A percentile compares a stretch with the other conserved stretches of the same genome.
Conservation (phyloP, 1,284 basidiomycete species). For the Nidula niveotomentosa region DNA sequence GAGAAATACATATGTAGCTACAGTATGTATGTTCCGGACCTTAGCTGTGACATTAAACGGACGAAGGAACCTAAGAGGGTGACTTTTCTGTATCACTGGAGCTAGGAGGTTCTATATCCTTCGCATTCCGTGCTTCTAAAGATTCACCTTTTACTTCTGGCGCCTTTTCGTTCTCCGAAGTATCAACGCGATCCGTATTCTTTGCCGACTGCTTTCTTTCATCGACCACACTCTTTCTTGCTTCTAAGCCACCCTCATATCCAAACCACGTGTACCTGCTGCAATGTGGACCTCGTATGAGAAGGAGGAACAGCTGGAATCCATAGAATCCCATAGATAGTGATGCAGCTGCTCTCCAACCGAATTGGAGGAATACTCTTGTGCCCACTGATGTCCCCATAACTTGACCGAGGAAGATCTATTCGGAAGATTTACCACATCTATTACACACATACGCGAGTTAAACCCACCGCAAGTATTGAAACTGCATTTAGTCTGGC, state of each 20-base stretch:
- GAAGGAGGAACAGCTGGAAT: slow-evolving; percentile 41
- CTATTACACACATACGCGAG: slow-evolving; percentile 1
- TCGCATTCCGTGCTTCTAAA: no score
- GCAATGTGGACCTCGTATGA: slow-evolving; percentile 56
- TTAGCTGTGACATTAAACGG: no score
- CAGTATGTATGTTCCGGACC: no score
- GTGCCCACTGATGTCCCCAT: slow-evolving; percentile 68
- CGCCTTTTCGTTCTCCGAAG: no score
- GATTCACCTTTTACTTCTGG: no score
- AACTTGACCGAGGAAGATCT: slow-evolving; percentile 62
- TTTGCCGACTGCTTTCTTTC: not conserved
- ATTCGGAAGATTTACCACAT: not conserved
- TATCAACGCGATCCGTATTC: no score
- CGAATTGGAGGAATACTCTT: slow-evolving; percentile 54
- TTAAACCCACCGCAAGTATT: slow-evolving; percentile 47
- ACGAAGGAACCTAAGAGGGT: no score
- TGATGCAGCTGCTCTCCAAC: slow-evolving; percentile 58
- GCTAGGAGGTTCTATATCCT: no score
- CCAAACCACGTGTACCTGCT: slow-evolving; percentile 54
- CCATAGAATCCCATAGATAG: slow-evolving; percentile 51
- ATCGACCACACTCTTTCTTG: slow-evolving; percentile 24
- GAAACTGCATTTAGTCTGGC: slow-evolving; percentile 64
- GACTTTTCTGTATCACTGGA: no score
- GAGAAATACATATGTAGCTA: no score
- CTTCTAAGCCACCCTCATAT: slow-evolving; percentile 47